A percentile compares a stretch with the other conserved stretches of the same genome.
These are phyloP conservation scores for Auriculariales sp. DNA, from an alignment of 768 basidiomycete species.

Conservation along the genomic window DNA sequence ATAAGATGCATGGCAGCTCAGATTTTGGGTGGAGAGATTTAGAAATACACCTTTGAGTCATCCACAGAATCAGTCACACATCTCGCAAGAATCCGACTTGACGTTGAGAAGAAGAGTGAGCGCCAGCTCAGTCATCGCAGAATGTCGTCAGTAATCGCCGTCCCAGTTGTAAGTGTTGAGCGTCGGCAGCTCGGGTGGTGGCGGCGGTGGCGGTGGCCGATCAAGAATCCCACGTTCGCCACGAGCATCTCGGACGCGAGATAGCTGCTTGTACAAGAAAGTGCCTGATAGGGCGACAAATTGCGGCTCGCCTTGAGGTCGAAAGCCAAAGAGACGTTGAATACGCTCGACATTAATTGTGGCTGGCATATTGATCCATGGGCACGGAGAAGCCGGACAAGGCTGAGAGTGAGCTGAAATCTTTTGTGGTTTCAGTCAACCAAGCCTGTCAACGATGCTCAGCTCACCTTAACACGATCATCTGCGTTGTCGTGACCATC, in stretches of 20 bases:
- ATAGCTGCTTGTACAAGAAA: slow-evolving; percentile 10
- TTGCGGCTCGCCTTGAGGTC: slow-evolving; percentile 13
- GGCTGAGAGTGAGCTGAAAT: neutral
- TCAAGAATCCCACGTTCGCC: neutral
- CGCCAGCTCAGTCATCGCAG: no score
- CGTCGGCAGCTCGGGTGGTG: neutral
- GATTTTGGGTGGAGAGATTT: no score
- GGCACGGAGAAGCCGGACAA: neutral
- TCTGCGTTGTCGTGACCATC: no score
- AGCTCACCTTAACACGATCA: no score
- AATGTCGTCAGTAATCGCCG: no score
- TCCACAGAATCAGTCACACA: no score
- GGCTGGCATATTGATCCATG: no score
- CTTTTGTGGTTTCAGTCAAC: no score
- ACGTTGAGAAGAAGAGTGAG: no score
- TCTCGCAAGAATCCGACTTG: no score
- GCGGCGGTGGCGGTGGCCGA: neutral
- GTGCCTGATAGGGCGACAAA: slow-evolving; percentile 16
- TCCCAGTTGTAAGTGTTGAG: neutral
- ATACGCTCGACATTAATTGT: slow-evolving; percentile 9
- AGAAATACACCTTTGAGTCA: no score
- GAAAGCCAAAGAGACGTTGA: slow-evolving; percentile 22
- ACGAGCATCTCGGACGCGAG: neutral
- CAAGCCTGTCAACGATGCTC: no score
- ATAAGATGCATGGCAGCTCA: slow-evolving; percentile 77